phyloP scores from a whole-genome alignment of 2,329 filamentous ascomycete genomes.

The Colletotrichum orbiculare region DNA sequence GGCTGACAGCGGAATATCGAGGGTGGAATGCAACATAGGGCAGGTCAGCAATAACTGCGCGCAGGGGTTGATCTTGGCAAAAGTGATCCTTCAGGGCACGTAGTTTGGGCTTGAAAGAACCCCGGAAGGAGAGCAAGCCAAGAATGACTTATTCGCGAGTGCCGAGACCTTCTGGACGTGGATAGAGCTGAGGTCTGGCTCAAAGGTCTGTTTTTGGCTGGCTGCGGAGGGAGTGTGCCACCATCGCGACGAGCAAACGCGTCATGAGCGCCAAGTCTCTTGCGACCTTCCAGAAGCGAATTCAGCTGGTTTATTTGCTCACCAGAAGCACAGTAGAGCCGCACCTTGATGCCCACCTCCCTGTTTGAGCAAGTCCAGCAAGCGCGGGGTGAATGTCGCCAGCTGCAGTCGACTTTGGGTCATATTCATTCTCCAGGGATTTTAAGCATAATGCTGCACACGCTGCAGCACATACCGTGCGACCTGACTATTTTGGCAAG shows the following conservation, averaged over 20 bases:
- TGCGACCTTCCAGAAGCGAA: slow-evolving; percentile 12
- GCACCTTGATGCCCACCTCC: slow-evolving; percentile 22
- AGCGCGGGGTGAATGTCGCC: background rate
- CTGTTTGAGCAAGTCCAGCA: slow-evolving; percentile 5
- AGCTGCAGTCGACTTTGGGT: too few species aligned
- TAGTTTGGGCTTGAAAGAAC: background rate
- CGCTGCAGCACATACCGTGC: background rate
- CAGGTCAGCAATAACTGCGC: background rate
- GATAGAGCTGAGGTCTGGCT: background rate
- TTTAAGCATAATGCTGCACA: too few species aligned
- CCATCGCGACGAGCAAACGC: background rate
- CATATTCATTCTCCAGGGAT: too few species aligned
- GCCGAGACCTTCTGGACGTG: slow-evolving; percentile 7
- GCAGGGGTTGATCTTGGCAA: slow-evolving; percentile 13
- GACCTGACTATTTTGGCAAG: background rate
- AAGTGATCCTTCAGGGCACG: background rate
- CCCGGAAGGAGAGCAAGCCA: background rate
- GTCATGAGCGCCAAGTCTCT: slow-evolving; percentile 2
- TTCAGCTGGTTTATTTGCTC: background rate
- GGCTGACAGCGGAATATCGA: background rate
- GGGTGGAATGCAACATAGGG: slow-evolving; percentile 6
- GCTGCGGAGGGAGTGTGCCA: background rate
- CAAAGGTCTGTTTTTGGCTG: background rate
- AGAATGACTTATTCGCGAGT: slow-evolving; percentile 8
- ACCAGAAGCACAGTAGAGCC: slow-evolving; percentile 3